These are phyloP conservation scores for Carex kokanica DNA, from an alignment of 176 grass and related monocot species.

Conservation along the genomic window DNA sequence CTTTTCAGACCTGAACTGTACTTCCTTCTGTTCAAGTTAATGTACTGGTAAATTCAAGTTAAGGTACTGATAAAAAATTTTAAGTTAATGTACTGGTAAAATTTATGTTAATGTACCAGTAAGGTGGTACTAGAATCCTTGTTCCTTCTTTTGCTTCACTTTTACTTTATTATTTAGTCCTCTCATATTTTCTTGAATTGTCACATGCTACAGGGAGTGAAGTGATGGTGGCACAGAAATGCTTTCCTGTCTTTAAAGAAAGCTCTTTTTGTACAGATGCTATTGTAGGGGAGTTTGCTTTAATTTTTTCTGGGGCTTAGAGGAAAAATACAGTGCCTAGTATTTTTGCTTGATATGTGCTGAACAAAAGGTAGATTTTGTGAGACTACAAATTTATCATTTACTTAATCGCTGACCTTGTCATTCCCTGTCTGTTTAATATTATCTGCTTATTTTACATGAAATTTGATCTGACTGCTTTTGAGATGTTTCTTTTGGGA, in stretches of 20 bases:
- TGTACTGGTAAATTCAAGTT: background rate
- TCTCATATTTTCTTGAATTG: conserved; percentile 22
- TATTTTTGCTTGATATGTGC: conserved; percentile 3
- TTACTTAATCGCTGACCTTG: background rate
- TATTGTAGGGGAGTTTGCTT: background rate
- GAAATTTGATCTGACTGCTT: background rate
- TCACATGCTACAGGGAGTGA: conserved; percentile 20
- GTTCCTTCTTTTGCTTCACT: conserved; percentile 7
- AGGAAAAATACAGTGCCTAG: background rate
- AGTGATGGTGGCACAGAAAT: conserved; percentile 9
- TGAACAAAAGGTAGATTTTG: background rate
- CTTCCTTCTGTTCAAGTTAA: background rate
- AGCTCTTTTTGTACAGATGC: conserved; percentile 23
- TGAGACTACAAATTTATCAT: conserved; percentile 5
- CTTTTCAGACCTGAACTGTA: conserved; percentile 20
- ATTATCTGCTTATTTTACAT: background rate
- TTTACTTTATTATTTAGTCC: background rate
- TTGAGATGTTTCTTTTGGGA: background rate
- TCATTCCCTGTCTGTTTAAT: background rate
- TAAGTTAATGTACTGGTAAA: conserved; percentile 8
- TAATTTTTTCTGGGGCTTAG: background rate
- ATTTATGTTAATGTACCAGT: background rate
- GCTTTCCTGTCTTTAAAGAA: conserved; percentile 4
- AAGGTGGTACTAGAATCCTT: background rate
- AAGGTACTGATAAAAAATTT: background rate